Evolutionary conservation across 495 filamentous ascomycete genomes (phyloP).

Genomic region (Penicillium diatomitis): DNA sequence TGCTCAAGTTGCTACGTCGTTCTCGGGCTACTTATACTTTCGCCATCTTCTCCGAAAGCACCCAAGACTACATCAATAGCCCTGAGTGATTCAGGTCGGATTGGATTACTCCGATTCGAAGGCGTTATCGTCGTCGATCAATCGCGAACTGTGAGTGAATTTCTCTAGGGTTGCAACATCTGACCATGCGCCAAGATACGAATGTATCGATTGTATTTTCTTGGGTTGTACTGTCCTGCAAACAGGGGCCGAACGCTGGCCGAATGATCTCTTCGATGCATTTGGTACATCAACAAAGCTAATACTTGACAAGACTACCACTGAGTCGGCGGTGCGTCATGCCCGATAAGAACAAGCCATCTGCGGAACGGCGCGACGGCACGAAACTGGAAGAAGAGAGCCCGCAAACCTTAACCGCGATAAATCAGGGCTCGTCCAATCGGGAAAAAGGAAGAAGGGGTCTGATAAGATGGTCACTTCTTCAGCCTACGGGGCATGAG

Average conservation of each 20-base stretch:
- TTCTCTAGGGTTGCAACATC: slow-evolving; percentile 18
- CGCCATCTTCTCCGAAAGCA: neutral
- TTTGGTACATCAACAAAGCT: no score
- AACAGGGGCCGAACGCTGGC: neutral
- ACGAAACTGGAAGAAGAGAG: no score
- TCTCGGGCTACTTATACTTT: neutral
- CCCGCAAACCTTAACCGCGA: neutral
- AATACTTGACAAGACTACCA: no score
- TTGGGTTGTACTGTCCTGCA: slow-evolving; percentile 13
- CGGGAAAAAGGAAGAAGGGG: neutral
- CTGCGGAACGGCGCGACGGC: neutral
- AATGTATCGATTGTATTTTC: slow-evolving; percentile 1
- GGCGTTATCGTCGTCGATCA: neutral
- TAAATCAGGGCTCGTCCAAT: neutral
- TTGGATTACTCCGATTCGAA: neutral
- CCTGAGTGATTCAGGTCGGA: no score
- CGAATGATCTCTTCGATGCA: no score
- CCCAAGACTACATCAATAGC: neutral
- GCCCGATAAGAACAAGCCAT: neutral
- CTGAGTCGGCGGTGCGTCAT: no score
- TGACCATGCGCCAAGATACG: slow-evolving; percentile 13
- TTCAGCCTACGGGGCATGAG: neutral
- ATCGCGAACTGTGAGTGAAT: slow-evolving; percentile 4
- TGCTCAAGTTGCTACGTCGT: no score
- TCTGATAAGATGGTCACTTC: neutral